phyloP scores from a whole-genome alignment of 257 asterid genomes.

The Leptodermis oblonga region DNA sequence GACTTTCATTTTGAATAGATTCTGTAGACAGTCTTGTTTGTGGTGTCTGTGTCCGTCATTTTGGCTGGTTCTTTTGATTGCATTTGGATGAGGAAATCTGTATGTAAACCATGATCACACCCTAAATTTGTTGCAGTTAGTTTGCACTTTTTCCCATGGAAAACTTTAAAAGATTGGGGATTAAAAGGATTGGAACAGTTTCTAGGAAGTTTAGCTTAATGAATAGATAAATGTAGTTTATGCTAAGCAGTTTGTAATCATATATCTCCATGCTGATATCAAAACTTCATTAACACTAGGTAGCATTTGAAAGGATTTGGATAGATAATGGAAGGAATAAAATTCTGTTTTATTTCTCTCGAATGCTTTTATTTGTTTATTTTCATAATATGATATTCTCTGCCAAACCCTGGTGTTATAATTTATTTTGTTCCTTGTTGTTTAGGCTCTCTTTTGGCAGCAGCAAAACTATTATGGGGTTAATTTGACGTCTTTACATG shows the following conservation, averaged over 20 bases:
- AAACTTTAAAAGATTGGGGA: neutral
- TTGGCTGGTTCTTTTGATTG: neutral
- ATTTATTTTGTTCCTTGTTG: conserved; percentile 26
- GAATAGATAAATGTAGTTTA: neutral
- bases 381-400: neutral
- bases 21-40: neutral
- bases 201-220: neutral
- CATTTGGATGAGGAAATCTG: neutral
- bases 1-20: neutral
- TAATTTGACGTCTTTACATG: conserved; percentile 80
- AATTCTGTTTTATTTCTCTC: neutral
- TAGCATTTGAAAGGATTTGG: neutral
- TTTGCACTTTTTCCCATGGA: neutral
- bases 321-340: neutral
- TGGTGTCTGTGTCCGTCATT: neutral
- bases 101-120: neutral
- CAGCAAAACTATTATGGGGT: conserved; percentile 94
- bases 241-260: neutral
- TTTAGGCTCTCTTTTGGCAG: conserved; percentile 98
- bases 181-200: neutral
- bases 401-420: neutral
- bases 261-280: neutral
- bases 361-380: too few species aligned
- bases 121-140: neutral
- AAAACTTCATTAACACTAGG: neutral